Percentiles rank a stretch among this genome's conserved stretches.
Evolutionary conservation across 1,284 basidiomycete genomes (phyloP).

Genomic region (Salmacisia buchloeana): DNA sequence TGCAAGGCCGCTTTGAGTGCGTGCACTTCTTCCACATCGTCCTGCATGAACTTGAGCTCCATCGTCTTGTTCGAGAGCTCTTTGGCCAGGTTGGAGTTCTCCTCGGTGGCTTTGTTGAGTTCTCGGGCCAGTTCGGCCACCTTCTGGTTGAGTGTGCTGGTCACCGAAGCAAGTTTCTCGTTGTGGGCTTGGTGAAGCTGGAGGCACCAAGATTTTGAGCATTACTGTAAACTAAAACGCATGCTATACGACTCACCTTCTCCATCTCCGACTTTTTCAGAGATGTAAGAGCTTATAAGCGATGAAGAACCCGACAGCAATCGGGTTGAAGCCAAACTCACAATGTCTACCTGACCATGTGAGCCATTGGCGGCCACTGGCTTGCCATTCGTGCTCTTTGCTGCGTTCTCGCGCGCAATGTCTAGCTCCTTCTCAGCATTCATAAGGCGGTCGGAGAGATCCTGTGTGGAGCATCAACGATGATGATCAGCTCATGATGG

Average conservation of each 20-base stretch:
- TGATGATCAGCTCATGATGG: background rate
- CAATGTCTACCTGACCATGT: background rate
- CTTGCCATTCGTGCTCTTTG: conserved; percentile 12
- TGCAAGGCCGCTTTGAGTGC: conserved; percentile 24
- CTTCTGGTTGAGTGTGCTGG: conserved; percentile 24
- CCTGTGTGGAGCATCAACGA: conserved; percentile 3
- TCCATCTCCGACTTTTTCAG: conserved; percentile 23
- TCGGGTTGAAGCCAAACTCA: background rate
- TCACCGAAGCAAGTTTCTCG: conserved; percentile 21
- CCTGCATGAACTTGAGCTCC: conserved; percentile 22
- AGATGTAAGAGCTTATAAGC: conserved; percentile 17
- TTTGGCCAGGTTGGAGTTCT: conserved; percentile 18
- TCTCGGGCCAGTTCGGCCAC: conserved; percentile 16
- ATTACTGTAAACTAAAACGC: background rate
- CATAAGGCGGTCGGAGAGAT: conserved; percentile 29
- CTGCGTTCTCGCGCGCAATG: conserved; percentile 16
- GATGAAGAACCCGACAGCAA: conserved; percentile 6
- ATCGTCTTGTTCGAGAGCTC: conserved; percentile 28
- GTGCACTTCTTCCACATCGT: conserved; percentile 21
- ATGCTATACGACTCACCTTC: conserved; percentile 1
- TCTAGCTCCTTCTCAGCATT: conserved; percentile 28
- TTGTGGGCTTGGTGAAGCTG: conserved; percentile 30
- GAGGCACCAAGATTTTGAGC: background rate
- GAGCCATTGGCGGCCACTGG: conserved; percentile 15
- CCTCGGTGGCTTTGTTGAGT: conserved; percentile 16